Conservation (phyloP, 495 filamentous ascomycete species). For the Podospora bellae-mahoneyi region DNA sequence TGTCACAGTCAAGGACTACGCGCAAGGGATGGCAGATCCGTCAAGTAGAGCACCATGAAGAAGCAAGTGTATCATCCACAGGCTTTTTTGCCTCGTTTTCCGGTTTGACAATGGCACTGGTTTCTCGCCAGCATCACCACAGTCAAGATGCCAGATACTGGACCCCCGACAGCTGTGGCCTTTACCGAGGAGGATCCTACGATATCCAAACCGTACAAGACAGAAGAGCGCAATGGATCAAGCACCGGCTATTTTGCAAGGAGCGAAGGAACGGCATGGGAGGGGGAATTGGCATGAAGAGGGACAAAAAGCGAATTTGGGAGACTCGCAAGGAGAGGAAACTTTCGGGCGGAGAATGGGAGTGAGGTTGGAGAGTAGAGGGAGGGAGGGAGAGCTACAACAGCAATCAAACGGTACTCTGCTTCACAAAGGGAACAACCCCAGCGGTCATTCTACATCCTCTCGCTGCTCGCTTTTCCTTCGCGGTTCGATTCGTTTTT, state of each 20-base stretch:
- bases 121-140: neutral
- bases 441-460: neutral
- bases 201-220: no score
- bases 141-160: neutral
- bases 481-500: neutral
- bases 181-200: no score
- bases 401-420: neutral
- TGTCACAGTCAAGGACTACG: neutral
- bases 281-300: no score
- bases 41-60: neutral
- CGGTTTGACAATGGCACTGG: neutral
- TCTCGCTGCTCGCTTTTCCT: neutral
- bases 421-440: neutral
- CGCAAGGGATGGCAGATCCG: neutral
- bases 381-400: no score
- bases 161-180: no score
- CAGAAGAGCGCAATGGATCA: no score
- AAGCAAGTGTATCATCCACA: neutral
- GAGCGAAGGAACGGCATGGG: no score
- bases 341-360: no score
- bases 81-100: neutral
- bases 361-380: no score
- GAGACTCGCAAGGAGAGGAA: no score
- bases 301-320: no score
- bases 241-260: no score